Base-by-base conservation (phyloP, 2,329 filamentous ascomycete genomes). In the Graphilbum ipis-grandicollis region DNA sequence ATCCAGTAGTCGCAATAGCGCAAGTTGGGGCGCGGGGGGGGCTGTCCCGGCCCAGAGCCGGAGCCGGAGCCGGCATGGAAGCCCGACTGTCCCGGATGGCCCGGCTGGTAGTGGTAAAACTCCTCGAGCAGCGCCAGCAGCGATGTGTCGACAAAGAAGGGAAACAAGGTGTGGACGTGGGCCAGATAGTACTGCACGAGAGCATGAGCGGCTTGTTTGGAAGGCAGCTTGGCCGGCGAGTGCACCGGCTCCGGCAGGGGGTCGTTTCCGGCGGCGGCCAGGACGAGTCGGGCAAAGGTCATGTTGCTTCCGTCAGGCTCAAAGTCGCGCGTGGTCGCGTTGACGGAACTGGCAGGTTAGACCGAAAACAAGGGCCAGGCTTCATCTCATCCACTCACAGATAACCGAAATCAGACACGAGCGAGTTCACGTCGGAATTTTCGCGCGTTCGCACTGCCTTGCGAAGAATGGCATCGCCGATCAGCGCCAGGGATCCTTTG, bases 401-500 rank as follows among this genome's bases (percentile, higher is more conserved):
- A 50, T 84, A 88, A 37, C 86, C 86, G 63, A 96, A 93, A 50
- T 93, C 86, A 1, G 86, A 92, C 18, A 94, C 82, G 3, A 96
- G 63, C 37, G 90, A 79, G 56, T 94, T 88, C 37, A 94, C 84
- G 53, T 93, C 83, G 0, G 77, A 80, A 33, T 81, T 79, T 53
- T 94, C 88, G 31, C 71, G 65, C 46, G 61, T 68, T 39, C 66
- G 60, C n/a, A 66, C 71, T 15, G 71, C 73, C 47, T 76, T 77
- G 29, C 71, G 70, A 48, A 74, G 67, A 35, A 78, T 75, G 30
- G 71, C 71, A 28, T 68, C 71, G 31, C 67, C 63, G 41, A 77
- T 77, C 18, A 59, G 63, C 2, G 71, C 69, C 23, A 77, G 57
- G 2, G 73, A 78, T 46, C 76, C 71, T 47, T 73, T 73, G 33